Conservation (phyloP, 2,329 filamentous ascomycete species). For the Sarocladium kiliense region DNA sequence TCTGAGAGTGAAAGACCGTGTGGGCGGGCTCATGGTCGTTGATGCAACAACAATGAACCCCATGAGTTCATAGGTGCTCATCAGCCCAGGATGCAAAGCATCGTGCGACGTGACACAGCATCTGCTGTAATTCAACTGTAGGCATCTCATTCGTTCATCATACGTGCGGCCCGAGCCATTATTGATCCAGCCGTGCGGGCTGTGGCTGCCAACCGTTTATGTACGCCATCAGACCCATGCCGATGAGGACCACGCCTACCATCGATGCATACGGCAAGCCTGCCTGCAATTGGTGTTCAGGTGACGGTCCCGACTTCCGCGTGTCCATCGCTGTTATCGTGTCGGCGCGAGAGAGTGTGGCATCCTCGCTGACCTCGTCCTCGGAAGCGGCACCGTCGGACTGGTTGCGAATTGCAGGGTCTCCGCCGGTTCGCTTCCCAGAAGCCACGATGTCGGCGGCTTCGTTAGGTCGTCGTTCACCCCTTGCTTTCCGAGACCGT, state of each 20-base stretch:
- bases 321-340: slow-evolving; percentile 40
- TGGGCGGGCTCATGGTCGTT: neutral
- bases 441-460: slow-evolving; percentile 13
- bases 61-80: neutral
- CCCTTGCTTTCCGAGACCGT: slow-evolving; percentile 27
- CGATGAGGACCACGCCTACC: slow-evolving; percentile 74
- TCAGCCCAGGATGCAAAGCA: neutral
- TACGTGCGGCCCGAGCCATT: slow-evolving; percentile 11
- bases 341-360: slow-evolving; percentile 41
- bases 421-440: slow-evolving; percentile 15
- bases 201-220: slow-evolving; percentile 71
- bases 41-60: neutral
- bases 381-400: slow-evolving; percentile 17
- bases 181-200: slow-evolving; percentile 27
- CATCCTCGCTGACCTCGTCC: slow-evolving; percentile 32
- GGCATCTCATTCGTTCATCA: slow-evolving; percentile 2
- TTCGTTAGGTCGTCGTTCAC: slow-evolving; percentile 17
- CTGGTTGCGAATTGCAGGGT: slow-evolving; percentile 13
- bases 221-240: slow-evolving; percentile 81
- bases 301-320: slow-evolving; percentile 20
- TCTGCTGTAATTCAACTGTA: neutral
- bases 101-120: neutral
- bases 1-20: neutral
- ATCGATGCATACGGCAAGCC: slow-evolving; percentile 74
- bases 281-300: slow-evolving; percentile 40